Conservation (phyloP, 306 rosid species). For the Sindora glabra region DNA sequence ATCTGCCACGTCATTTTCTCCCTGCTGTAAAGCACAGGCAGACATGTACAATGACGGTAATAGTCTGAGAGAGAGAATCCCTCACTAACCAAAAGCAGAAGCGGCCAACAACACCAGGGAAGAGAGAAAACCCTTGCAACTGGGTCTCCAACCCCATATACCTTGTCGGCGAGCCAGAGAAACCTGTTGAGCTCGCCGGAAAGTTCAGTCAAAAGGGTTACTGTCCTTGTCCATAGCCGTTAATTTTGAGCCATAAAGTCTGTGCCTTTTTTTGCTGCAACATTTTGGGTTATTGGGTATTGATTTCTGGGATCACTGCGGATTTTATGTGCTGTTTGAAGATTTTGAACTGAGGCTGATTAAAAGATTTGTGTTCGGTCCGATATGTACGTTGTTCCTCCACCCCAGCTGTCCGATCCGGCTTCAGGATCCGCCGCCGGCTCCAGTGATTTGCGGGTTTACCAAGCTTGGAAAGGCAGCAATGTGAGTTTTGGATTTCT, state of each 20-base stretch:
- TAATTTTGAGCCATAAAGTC: constrained; percentile 9
- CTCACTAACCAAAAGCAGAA: constrained; percentile 23
- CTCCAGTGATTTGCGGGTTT: constrained; percentile 60
- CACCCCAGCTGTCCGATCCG: constrained; percentile 81
- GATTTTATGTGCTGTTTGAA: neutral
- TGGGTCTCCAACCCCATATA: constrained; percentile 15
- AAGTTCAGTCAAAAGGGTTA: constrained; percentile 7
- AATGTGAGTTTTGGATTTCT: constrained; percentile 54
- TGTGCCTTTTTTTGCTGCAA: neutral
- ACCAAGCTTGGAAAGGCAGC: constrained; percentile 92
- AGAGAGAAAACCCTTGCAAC: constrained; percentile 11
- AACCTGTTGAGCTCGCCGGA: constrained; percentile 26
- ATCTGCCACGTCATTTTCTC: constrained; percentile 26
- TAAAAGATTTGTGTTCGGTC: neutral
- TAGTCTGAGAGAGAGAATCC: neutral
- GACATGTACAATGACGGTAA: constrained; percentile 13
- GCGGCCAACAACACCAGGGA: neutral
- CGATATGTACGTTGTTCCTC: constrained; percentile 88
- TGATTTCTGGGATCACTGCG: neutral
- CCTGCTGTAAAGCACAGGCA: constrained; percentile 28
- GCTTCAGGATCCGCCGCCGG: constrained; percentile 54
- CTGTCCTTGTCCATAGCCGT: constrained; percentile 10
- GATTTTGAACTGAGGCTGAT: constrained; percentile 3
- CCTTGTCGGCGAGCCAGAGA: constrained; percentile 21
- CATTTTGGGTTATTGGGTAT: neutral